Evolutionary conservation across 169 alveolate genomes (phyloP), one percentile per base, ranked within the genome.

Genomic region (Plasmodium fragile): DNA sequence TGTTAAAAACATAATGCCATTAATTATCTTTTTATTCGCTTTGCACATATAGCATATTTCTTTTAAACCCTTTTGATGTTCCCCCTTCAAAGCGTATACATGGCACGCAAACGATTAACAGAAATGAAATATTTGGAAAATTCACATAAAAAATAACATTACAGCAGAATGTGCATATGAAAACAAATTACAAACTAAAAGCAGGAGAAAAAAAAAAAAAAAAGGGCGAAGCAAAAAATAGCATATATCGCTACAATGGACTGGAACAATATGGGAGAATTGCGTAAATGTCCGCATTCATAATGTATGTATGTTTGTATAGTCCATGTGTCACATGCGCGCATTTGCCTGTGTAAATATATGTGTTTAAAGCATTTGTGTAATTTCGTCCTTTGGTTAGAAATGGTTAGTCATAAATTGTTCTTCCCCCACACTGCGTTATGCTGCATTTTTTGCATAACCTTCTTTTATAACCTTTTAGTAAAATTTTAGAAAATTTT

Each of bases 101-200:
- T 28, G n/a, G n/a, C 36, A 16, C 75, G 36, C 5, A 18, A 10
- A 65, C 39, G 75, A 65, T 25, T 28, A 65, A 22, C 30, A 6
- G n/a, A 65, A 65, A 25, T 1, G 36, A 65, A 65, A 65, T 28
- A 65, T 4, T 28, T 65, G 6, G 75, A 65, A 65, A 65, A 16
- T 65, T 65, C 36, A 25, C 75, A 65, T 65, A 7, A 4, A 65
- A 22, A 22, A n/a, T 65, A 65, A 65, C 75, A 65, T 25, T 65
- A 65, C 75, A 65, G 75, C 39, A 65, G 36, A 39, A 65, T 65
- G 75, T 65, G n/a, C 36, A 65, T 65, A 13, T 65, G 75, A 65
- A 65, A 18, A 25, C 16, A 65, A 65, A 65, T 28, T 13, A 65
- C 75, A 28, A 65, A 65, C 36, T 25, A 22, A 65, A 65, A 3